phyloP scores from a whole-genome alignment of 805 yeast species.

The Schwanniomyces occidentalis region DNA sequence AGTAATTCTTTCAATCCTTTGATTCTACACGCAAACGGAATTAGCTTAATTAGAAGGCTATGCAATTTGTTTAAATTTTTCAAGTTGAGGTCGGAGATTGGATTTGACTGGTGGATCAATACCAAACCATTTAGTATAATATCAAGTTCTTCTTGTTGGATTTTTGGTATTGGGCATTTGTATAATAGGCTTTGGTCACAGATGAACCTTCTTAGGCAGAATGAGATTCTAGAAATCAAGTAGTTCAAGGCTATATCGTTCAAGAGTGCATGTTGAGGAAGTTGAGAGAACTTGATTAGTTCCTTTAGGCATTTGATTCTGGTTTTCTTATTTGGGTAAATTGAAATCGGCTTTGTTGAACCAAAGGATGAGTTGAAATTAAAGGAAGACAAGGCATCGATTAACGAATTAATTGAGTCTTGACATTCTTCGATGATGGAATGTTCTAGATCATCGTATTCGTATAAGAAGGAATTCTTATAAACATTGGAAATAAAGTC shows the following conservation, averaged over 20 bases:
- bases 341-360: constrained; percentile 52
- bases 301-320: constrained; percentile 56
- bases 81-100: constrained; percentile 4
- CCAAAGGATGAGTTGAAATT: constrained; percentile 58
- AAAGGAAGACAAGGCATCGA: constrained; percentile 38
- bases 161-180: constrained; percentile 61
- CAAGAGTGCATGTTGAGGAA: constrained; percentile 18
- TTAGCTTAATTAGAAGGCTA: constrained; percentile 16
- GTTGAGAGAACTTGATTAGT: constrained; percentile 43
- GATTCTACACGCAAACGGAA: constrained; percentile 15
- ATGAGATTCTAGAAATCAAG: constrained; percentile 57
- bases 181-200: constrained; percentile 62
- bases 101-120: constrained; percentile 1
- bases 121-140: constrained; percentile 42
- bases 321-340: constrained; percentile 46
- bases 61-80: constrained; percentile 9
- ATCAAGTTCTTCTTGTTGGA: constrained; percentile 65
- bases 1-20: background rate
- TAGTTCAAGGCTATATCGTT: constrained; percentile 27
- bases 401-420: constrained; percentile 30
- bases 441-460: constrained; percentile 53
- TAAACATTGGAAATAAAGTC: constrained; percentile 52
- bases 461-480: constrained; percentile 59
- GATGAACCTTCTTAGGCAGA: constrained; percentile 61
- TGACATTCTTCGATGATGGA: constrained; percentile 23